Evolutionary conservation across 225 moss, liverwort and hornwort genomes (phyloP).

Genomic region (Sphagnum contortum): DNA sequence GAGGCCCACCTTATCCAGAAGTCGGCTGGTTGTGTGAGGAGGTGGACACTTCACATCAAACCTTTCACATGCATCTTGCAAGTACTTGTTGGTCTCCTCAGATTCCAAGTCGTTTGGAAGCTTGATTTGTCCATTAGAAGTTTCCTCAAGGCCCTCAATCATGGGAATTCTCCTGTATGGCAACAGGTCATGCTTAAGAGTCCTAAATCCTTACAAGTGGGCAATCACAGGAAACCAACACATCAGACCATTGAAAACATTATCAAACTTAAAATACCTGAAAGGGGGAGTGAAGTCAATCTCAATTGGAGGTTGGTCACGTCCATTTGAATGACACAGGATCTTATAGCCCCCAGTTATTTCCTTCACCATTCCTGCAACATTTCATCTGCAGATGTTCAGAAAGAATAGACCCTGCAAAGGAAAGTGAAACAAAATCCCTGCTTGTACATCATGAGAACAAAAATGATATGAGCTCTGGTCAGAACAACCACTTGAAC

Average conservation of each 20-base stretch:
- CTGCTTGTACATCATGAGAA: no score
- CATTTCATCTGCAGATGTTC: background rate
- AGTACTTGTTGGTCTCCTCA: constrained; percentile 67
- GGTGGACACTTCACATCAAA: constrained; percentile 86
- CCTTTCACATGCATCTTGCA: constrained; percentile 52
- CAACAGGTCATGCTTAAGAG: constrained; percentile 1
- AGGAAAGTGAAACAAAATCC: background rate
- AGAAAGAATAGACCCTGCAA: background rate
- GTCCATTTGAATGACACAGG: constrained; percentile 66
- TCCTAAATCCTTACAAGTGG: background rate
- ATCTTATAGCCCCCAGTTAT: constrained; percentile 81
- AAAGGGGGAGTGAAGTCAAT: constrained; percentile 93
- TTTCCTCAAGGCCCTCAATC: constrained; percentile 68
- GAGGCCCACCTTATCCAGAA: constrained; percentile 73
- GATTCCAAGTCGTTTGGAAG: constrained; percentile 62
- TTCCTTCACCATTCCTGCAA: constrained; percentile 72
- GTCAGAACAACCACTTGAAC: no score
- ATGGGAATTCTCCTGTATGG: constrained; percentile 76
- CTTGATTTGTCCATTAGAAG: constrained; percentile 54
- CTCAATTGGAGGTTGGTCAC: constrained; percentile 65
- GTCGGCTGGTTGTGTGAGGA: constrained; percentile 81
- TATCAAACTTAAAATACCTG: constrained; percentile 23
- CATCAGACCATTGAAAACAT: no score
- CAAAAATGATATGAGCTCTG: no score
- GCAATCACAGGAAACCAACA: no score